Percentiles rank a stretch among this genome's conserved stretches.
Conservation (phyloP, 2,329 filamentous ascomycete genomes). For the Pseudocercospora fuligena region DNA sequence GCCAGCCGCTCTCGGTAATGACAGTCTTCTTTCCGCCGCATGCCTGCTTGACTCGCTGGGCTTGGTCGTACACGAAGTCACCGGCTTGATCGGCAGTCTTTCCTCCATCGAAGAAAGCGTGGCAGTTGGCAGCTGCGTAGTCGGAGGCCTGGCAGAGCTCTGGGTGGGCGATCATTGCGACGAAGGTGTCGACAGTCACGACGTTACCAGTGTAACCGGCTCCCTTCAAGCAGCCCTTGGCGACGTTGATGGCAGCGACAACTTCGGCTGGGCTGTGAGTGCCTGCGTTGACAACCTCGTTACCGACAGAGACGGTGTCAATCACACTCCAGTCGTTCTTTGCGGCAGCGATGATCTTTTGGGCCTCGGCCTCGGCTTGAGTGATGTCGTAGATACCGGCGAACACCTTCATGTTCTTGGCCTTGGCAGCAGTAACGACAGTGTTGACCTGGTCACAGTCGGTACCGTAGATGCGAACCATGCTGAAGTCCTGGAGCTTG, state of each 20-base stretch:
- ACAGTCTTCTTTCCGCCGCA: slow-evolving; percentile 66
- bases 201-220: slow-evolving; percentile 74
- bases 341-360: slow-evolving; percentile 64
- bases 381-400: slow-evolving; percentile 72
- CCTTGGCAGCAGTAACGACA: slow-evolving; percentile 66
- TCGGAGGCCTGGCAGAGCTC: slow-evolving; percentile 76
- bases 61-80: slow-evolving; percentile 65
- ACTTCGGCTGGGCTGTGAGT: slow-evolving; percentile 55
- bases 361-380: slow-evolving; percentile 61
- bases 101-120: slow-evolving; percentile 79
- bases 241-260: slow-evolving; percentile 61
- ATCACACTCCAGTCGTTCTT: slow-evolving; percentile 69
- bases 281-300: slow-evolving; percentile 76
- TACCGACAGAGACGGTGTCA: slow-evolving; percentile 76
- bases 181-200: slow-evolving; percentile 80
- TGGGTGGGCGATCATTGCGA: slow-evolving; percentile 70
- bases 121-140: slow-evolving; percentile 79
- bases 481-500: slow-evolving; percentile 61
- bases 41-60: slow-evolving; percentile 51
- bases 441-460: slow-evolving; percentile 75
- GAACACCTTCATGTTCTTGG: slow-evolving; percentile 72
- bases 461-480: slow-evolving; percentile 78
- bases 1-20: slow-evolving; percentile 87
- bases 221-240: slow-evolving; percentile 61
- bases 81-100: slow-evolving; percentile 67